A percentile compares a stretch with the other conserved stretches of the same genome.
Evolutionary conservation across 1,284 basidiomycete genomes (phyloP).

Genomic region (Prillingera fragicola): DNA sequence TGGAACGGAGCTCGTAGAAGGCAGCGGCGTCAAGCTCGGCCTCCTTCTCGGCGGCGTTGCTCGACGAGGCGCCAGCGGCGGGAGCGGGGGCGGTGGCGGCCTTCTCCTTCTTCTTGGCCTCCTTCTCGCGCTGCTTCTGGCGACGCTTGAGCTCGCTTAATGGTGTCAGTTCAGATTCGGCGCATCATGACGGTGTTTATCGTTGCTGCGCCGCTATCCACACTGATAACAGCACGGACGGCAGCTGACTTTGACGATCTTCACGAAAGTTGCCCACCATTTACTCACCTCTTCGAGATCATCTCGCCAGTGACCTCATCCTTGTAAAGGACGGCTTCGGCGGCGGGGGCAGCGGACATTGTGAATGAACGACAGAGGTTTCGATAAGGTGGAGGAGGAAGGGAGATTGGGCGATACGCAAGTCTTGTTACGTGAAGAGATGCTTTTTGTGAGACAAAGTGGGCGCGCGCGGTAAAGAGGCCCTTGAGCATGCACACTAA

Average conservation of each 20-base stretch:
- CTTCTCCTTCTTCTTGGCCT: slow-evolving; percentile 77
- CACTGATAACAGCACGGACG: no score
- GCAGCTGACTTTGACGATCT: no score
- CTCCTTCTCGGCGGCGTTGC: slow-evolving; percentile 31
- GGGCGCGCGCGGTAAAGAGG: no score
- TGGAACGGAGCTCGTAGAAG: slow-evolving; percentile 91
- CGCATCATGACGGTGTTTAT: not conserved
- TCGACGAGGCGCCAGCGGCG: slow-evolving; percentile 46
- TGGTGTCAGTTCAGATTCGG: not conserved
- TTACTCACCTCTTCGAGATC: slow-evolving; percentile 84
- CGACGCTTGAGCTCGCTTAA: slow-evolving; percentile 84
- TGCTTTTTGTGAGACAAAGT: no score
- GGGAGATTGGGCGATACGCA: no score
- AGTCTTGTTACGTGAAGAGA: no score
- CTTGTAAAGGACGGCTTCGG: slow-evolving; percentile 44
- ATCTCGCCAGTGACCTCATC: slow-evolving; percentile 88
- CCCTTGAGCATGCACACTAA: no score
- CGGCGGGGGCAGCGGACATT: slow-evolving; percentile 42
- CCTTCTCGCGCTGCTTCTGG: slow-evolving; percentile 76
- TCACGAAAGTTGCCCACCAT: no score
- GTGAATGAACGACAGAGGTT: slow-evolving; percentile 21
- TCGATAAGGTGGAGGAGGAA: not conserved
- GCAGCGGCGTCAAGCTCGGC: slow-evolving; percentile 54
- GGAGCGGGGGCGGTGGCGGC: slow-evolving; percentile 29
- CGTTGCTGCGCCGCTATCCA: not conserved